Evolutionary conservation across 805 yeast genomes (phyloP), one percentile per base, ranked within the genome.

Genomic region (Lipomyces japonicus): DNA sequence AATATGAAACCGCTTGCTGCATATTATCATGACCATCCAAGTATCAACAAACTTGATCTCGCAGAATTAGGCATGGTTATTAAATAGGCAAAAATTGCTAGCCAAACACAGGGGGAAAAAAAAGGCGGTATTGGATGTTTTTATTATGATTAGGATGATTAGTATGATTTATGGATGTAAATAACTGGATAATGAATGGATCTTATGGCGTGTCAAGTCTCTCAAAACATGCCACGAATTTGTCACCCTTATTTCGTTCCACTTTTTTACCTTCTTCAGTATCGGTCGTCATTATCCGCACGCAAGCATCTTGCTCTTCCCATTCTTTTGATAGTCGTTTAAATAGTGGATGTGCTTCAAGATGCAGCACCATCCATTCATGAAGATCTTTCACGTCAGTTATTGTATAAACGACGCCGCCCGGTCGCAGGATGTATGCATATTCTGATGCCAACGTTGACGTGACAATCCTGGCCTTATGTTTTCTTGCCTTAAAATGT

Each of bases 251-350:
- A 65, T 93, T 93, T 63, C 98, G 79, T 41, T 81, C 83, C 32
- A 93, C 98, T 69, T 93, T 93, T 71, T 93, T 90, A 51, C 98
- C 98, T 69, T 93, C 98, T 69, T 93, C 98, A 1, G 98, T 93
- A n/a, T 93, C 82, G 53, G 83, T 81, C 51, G 79, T 80, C 97
- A 93, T 93, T 44, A 87, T 78, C 53, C 77, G 70, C 21, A 90
- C 97, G 70, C 97, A 90, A 55, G 72, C 71, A 68, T 93, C 98
- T 21, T 73, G 68, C 2, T 68, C 66, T 69, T 90, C 97, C 86
- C 95, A 88, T 56, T 85, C 90, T 53, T 78, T 72, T 38, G 77
- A 70, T 57, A 89, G 76, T 60, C 97, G 78, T 68, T 82, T 88
- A 65, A 93, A 93, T 63, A 93, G 69, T 2, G 97, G 97, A 68